These are phyloP conservation scores for Kingdonia uniflora DNA, from an alignment of 164 flowering plant species.

Conservation along the genomic window DNA sequence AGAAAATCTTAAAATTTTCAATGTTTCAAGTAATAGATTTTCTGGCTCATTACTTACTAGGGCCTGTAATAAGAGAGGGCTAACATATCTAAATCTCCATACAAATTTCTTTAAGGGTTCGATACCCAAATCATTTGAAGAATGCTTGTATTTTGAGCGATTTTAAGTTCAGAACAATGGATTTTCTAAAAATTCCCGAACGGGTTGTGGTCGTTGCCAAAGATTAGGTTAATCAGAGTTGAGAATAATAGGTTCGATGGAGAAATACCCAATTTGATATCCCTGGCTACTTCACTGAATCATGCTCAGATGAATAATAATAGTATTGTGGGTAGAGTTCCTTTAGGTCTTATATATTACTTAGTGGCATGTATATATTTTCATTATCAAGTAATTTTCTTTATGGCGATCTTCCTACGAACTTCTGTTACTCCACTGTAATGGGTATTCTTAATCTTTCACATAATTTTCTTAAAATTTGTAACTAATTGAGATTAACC, in stretches of 20 bases:
- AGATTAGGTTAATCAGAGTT: constrained; percentile 65
- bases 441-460: constrained; percentile 75
- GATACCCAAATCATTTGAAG: constrained; percentile 31
- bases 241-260: constrained; percentile 75
- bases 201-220: constrained; percentile 64
- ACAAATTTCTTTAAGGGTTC: constrained; percentile 61
- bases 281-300: constrained; percentile 56
- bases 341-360: constrained; percentile 50
- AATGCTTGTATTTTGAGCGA: constrained; percentile 60
- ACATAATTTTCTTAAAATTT: too few relatives aligned
- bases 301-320: constrained; percentile 90
- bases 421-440: constrained; percentile 69
- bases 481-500: too few relatives aligned
- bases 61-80: constrained; percentile 41
- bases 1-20: constrained; percentile 47
- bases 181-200: constrained; percentile 55
- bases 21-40: constrained; percentile 66
- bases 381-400: constrained; percentile 68
- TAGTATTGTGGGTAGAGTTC: constrained; percentile 52
- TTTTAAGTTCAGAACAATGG: constrained; percentile 76
- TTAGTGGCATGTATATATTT: constrained; percentile 61
- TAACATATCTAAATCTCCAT: constrained; percentile 43
- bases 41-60: constrained; percentile 58
- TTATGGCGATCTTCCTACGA: constrained; percentile 62
- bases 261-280: constrained; percentile 49